These are phyloP conservation scores for Tolypocladium tundrense DNA, from an alignment of 2,329 filamentous ascomycete species.

Conservation along the genomic window DNA sequence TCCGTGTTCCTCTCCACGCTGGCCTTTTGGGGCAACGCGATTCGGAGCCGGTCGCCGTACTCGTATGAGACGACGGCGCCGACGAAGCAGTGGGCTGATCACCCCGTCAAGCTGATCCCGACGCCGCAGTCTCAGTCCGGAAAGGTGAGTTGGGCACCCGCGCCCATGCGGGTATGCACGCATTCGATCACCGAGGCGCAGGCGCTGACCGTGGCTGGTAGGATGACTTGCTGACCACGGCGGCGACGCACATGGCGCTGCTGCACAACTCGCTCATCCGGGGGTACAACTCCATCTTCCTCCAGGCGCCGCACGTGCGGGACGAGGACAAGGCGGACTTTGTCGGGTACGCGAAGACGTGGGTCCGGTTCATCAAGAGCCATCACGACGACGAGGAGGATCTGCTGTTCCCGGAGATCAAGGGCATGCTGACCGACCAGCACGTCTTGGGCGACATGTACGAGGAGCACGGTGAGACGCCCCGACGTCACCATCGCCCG, in stretches of 20 bases:
- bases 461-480: constrained; percentile 40
- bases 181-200: neutral
- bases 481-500: neutral
- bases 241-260: constrained; percentile 51
- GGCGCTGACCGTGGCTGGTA: constrained; percentile 11
- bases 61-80: constrained; percentile 17
- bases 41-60: constrained; percentile 24
- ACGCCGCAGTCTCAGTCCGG: constrained; percentile 43
- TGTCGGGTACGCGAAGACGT: constrained; percentile 45
- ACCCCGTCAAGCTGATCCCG: constrained; percentile 41
- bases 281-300: constrained; percentile 53
- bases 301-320: constrained; percentile 43
- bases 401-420: constrained; percentile 44
- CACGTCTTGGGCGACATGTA: constrained; percentile 41
- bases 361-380: constrained; percentile 47
- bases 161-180: neutral
- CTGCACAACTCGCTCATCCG: constrained; percentile 54
- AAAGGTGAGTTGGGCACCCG: constrained; percentile 24
- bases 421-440: constrained; percentile 38
- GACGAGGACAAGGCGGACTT: constrained; percentile 45
- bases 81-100: constrained; percentile 39
- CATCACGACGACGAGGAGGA: constrained; percentile 53
- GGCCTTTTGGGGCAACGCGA: constrained; percentile 18
- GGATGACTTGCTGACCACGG: constrained; percentile 48
- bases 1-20: constrained; percentile 16